phyloP scores from a whole-genome alignment of 306 rosid species.

The Morella rubra region DNA sequence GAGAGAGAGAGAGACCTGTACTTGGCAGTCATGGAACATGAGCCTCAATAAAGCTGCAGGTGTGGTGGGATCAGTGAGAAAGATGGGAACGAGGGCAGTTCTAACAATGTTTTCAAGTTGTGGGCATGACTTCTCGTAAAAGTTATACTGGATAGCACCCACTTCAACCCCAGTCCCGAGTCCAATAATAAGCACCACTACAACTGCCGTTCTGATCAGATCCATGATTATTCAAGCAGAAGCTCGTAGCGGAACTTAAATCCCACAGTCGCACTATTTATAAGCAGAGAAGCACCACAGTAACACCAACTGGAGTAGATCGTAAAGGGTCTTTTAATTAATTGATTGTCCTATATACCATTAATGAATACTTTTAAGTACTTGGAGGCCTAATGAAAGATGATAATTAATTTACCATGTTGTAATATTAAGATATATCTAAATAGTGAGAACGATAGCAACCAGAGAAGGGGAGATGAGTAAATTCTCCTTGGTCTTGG shows the following conservation, averaged over 20 bases:
- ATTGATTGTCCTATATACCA: background rate
- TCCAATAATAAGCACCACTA: background rate
- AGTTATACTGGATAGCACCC: slow-evolving; percentile 30
- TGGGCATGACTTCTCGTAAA: slow-evolving; percentile 34
- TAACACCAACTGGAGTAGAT: background rate
- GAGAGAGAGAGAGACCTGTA: slow-evolving; percentile 22
- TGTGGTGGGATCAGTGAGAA: slow-evolving; percentile 29
- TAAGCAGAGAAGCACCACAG: background rate
- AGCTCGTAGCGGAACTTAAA: background rate
- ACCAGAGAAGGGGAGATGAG: background rate
- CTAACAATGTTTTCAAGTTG: slow-evolving; percentile 28
- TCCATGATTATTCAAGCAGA: slow-evolving; percentile 3
- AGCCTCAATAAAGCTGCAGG: slow-evolving; percentile 46
- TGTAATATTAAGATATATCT: background rate
- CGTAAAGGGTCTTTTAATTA: background rate
- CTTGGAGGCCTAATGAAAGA: background rate
- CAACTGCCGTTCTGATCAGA: background rate
- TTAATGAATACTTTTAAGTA: background rate
- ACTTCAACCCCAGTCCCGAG: slow-evolving; percentile 20
- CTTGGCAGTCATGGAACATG: slow-evolving; percentile 45
- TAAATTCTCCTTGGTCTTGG: background rate
- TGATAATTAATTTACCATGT: background rate
- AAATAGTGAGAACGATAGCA: background rate
- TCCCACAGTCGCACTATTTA: background rate
- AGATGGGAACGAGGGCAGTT: slow-evolving; percentile 17